Evolutionary conservation across 768 basidiomycete genomes (phyloP).

Genomic region (Naganishia friedmannii): DNA sequence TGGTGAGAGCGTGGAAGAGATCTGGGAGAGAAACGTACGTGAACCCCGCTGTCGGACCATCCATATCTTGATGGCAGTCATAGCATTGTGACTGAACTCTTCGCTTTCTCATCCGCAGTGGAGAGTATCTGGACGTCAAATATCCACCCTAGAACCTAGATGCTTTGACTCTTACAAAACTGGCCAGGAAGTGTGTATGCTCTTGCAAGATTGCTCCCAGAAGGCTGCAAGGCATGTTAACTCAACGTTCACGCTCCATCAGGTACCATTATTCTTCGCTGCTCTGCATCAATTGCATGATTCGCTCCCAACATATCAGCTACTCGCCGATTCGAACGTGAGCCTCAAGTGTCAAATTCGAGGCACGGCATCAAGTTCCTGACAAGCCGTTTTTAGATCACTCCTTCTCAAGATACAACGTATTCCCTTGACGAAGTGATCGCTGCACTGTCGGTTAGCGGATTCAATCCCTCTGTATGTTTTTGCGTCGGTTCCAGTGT

Average conservation of each 20-base stretch:
- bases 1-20: slow-evolving; percentile 50
- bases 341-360: slow-evolving; percentile 20
- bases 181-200: slow-evolving; percentile 36
- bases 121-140: slow-evolving; percentile 43
- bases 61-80: background rate
- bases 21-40: slow-evolving; percentile 48
- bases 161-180: slow-evolving; percentile 32
- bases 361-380: too few relatives aligned
- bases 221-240: background rate
- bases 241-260: background rate
- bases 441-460: slow-evolving; percentile 35
- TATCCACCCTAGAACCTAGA: slow-evolving; percentile 42
- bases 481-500: background rate
- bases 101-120: slow-evolving; percentile 36
- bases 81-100: background rate
- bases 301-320: slow-evolving; percentile 34
- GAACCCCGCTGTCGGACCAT: background rate
- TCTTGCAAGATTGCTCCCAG: background rate
- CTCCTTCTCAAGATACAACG: slow-evolving; percentile 44
- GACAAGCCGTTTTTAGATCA: slow-evolving; percentile 36
- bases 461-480: slow-evolving; percentile 42
- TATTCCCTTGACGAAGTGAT: slow-evolving; percentile 45
- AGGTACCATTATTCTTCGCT: slow-evolving; percentile 48
- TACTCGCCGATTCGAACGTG: slow-evolving; percentile 46
- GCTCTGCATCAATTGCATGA: slow-evolving; percentile 51